Evolutionary conservation across 1,284 basidiomycete genomes (phyloP), one percentile per base, ranked within the genome.

Genomic region (Anthracocystis walkeri): DNA sequence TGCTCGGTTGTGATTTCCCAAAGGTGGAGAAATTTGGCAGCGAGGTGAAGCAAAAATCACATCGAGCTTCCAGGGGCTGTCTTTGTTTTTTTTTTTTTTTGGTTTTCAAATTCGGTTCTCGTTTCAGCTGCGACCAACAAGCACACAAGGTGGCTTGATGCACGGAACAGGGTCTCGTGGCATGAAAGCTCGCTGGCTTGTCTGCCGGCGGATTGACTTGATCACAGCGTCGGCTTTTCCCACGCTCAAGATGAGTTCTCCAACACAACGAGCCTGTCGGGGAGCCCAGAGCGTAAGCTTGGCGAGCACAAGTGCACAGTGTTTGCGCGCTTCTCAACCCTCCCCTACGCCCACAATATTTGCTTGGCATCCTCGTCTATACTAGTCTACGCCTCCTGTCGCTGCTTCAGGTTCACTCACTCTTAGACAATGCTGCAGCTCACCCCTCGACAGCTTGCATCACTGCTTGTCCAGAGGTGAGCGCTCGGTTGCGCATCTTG

Each of bases 301-400:
- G n/a, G n/a, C 41, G 6, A 6, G 40, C 33, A 35, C 33, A 35
- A 14, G 40, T n/a, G n/a, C 40, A 3, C 40, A 38, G 45, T 25
- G 14, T 21, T 25, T 2, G 23, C 46, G 14, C 25, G 14, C 7
- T 29, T 31, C 7, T 49, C 48, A 23, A 16, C 29, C 10, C 27
- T 49, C 27, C 31, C 49, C 49, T 50, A 14, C 49, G 49, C 49
- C 49, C 49, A 50, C 49, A 35, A n/a, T 20, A n/a, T n/a, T 33
- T 49, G 48, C 51, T 53, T 53, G 51, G 51, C 51, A 27, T 18
- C 14, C 21, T 45, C 46, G 46, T 31, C 16, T 31, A 33, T 5
- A 33, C 2, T 33, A 5, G 33, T 12, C 11, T 33, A 33, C 33
- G 33, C 33, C 33, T 33, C 33, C 2, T 2, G 2, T 7, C 33